Conservation (phyloP, 1,284 basidiomycete species). For the Dichomitus squalens region DNA sequence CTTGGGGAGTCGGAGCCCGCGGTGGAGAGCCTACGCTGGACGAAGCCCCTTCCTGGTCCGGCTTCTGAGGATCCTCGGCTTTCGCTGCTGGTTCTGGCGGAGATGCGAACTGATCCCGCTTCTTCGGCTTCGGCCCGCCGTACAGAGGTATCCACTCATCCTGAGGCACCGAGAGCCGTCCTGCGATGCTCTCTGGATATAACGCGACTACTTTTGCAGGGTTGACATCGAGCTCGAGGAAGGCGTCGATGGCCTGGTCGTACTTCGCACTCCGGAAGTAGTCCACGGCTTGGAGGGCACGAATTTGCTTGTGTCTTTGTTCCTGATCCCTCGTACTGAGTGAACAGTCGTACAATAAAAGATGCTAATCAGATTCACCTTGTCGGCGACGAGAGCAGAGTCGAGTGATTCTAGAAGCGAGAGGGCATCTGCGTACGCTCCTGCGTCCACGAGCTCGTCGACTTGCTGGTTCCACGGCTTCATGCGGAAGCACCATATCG, state of each 20-base stretch:
- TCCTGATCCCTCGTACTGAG: slow-evolving; percentile 42
- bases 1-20: slow-evolving; percentile 43
- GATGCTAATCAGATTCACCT: slow-evolving; percentile 42
- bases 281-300: slow-evolving; percentile 74
- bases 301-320: slow-evolving; percentile 57
- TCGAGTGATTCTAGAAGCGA: slow-evolving; percentile 79
- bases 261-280: slow-evolving; percentile 73
- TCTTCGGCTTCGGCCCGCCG: slow-evolving; percentile 70
- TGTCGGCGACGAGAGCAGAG: slow-evolving; percentile 62
- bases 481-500: slow-evolving; percentile 78
- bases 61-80: slow-evolving; percentile 29
- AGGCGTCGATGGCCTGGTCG: slow-evolving; percentile 83
- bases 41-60: slow-evolving; percentile 16
- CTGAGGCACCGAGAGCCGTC: slow-evolving; percentile 70
- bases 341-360: neutral
- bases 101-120: slow-evolving; percentile 19
- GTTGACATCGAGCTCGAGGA: slow-evolving; percentile 88
- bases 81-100: slow-evolving; percentile 3
- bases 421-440: slow-evolving; percentile 81
- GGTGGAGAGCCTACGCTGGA: slow-evolving; percentile 26
- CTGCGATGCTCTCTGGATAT: slow-evolving; percentile 83
- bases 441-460: slow-evolving; percentile 78
- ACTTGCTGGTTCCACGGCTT: slow-evolving; percentile 80
- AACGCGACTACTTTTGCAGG: slow-evolving; percentile 93
- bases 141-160: slow-evolving; percentile 86